Conservation (phyloP, 257 asterid genomes). For the Solanum pimpinellifolium region DNA sequence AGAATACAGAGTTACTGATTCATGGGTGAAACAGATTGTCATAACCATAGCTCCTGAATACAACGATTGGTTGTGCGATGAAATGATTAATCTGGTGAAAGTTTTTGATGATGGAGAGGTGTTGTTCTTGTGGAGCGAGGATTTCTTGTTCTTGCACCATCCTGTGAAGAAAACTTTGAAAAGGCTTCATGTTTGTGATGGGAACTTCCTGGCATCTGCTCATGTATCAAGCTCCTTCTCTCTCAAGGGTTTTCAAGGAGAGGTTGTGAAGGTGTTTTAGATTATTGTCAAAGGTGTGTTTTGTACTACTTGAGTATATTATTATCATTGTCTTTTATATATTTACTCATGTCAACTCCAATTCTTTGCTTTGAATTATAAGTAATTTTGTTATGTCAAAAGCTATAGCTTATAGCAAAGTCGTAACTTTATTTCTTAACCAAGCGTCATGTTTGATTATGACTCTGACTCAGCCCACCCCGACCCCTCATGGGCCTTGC, state of each 20-base stretch:
- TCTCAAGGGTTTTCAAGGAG: background rate
- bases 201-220: background rate
- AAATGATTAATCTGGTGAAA: conserved; percentile 17
- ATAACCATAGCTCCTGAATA: conserved; percentile 12
- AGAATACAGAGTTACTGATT: conserved; percentile 24
- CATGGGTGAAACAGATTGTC: conserved; percentile 31
- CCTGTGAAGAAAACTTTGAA: background rate
- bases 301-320: background rate
- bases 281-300: background rate
- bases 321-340: background rate
- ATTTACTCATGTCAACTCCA: background rate
- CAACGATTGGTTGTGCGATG: conserved; percentile 12
- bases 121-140: conserved; percentile 30
- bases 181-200: background rate
- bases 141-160: conserved; percentile 1
- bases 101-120: conserved; percentile 28
- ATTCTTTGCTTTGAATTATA: background rate
- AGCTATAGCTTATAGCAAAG: too few species aligned
- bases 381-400: background rate
- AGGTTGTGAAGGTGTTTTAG: background rate
- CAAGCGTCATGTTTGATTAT: too few species aligned
- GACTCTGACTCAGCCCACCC: too few species aligned
- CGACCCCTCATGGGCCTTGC: too few species aligned
- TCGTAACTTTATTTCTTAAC: too few species aligned
- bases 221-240: background rate